Evolutionary conservation across 2,329 filamentous ascomycete genomes (phyloP), one percentile per base, ranked within the genome.

Genomic region (Teratosphaeriaceae sp.): DNA sequence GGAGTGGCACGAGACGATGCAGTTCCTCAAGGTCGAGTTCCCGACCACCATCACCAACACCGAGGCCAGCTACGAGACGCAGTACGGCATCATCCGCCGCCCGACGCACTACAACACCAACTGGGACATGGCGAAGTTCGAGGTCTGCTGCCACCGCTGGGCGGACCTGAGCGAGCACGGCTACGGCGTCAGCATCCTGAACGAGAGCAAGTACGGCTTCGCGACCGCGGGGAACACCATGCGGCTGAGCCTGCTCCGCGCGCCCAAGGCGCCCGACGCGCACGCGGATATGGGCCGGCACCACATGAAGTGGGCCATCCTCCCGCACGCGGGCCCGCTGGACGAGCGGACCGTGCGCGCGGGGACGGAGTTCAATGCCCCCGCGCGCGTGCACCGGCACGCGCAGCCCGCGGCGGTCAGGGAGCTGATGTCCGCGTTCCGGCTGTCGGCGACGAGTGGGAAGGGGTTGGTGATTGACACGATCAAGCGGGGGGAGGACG

Each of bases 21-120:
- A 92, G 62, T 97, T 97, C 74, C 77, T 98, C 60, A 98, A 98
- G 73, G 90, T 97, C 39, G 92, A 98, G 64, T 98, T 98, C 68
- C 90, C 92, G 0, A 89, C 96, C 49, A 84, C 94, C 57, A 76
- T 97, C 50, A 79, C 81, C 54, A 96, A 90, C 66, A 94, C 84
- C 0, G 88, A 96, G 66, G 92, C 92, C 23, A 86, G 82, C 11
- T 98, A 98, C 64, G 92, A 98, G 66, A 94, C 88, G 6, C 89
- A 95, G 58, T 97, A 87, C 59, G 90, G 90, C 54, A 80, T 96
- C 54, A 82, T 92, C 49, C 80, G 80, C 53, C 79, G 92, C 22
- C 90, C 92, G 2, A 98, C 92, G 0, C 92, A 98, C 68, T 97
- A 96, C 76, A 98, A 98, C 69, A 98, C 92, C 2, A 84, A 79